Conservation (phyloP, 169 alveolate genomes). For the Babesia bigemina region DNA sequence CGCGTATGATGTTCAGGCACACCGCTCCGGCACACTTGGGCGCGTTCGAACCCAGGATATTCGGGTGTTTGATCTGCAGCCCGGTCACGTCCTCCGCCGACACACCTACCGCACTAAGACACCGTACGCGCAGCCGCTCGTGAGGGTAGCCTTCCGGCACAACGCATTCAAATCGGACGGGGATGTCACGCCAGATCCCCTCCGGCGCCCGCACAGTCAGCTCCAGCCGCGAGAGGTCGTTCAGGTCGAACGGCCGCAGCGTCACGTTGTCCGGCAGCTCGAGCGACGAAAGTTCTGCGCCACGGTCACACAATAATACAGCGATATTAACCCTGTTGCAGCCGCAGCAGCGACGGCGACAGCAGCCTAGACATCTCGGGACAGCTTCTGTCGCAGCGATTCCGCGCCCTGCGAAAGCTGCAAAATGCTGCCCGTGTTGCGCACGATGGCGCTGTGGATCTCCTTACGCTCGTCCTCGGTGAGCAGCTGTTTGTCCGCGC, state of each 20-base stretch:
- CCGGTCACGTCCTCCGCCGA: neutral
- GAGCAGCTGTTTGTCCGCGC: slow-evolving; percentile 1
- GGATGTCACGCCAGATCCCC: slow-evolving; percentile 54
- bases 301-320: neutral
- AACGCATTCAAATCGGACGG: slow-evolving; percentile 26
- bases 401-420: slow-evolving; percentile 57
- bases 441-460: slow-evolving; percentile 28
- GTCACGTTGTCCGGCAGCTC: slow-evolving; percentile 44
- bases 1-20: slow-evolving; percentile 89
- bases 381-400: slow-evolving; percentile 21
- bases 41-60: slow-evolving; percentile 59
- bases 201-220: slow-evolving; percentile 37
- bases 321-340: slow-evolving; percentile 28
- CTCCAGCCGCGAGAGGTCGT: slow-evolving; percentile 51
- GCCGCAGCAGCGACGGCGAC: slow-evolving; percentile 41
- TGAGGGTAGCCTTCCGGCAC: slow-evolving; percentile 59
- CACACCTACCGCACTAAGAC: slow-evolving; percentile 44
- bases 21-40: slow-evolving; percentile 84
- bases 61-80: slow-evolving; percentile 49
- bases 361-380: slow-evolving; percentile 26
- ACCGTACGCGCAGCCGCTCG: slow-evolving; percentile 42
- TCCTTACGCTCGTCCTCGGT: slow-evolving; percentile 42
- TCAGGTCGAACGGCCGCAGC: slow-evolving; percentile 49
- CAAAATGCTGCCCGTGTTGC: slow-evolving; percentile 39
- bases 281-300: slow-evolving; percentile 40